Evolutionary conservation across 1,139 yeast genomes (phyloP), one percentile per base, ranked within the genome.

Genomic region (Torulaspora globosa): DNA sequence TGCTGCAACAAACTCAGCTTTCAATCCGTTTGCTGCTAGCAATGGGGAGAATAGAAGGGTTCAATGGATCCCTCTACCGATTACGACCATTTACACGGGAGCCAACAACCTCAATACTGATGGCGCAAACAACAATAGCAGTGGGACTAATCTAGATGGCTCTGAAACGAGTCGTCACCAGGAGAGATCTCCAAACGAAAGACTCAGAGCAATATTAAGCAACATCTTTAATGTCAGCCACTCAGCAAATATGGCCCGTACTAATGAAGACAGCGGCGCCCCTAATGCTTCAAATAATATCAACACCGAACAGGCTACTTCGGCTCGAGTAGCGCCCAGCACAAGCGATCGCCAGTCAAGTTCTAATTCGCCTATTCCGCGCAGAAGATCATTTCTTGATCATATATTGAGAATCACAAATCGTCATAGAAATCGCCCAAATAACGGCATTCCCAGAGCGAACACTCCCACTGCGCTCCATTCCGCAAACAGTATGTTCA

Each of bases 1-100:
- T 29, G 9, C 14, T 4, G 28, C 28, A 23, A 12, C 29, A 16
- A 41, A 29, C 14, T 24, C 19, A 26, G 31, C 21, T 21, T 21
- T 21, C 23, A 21, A 21, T 7, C 23, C 23, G 23, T 21, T 21
- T 21, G 23, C 9, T 21, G 23, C 23, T 21, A 7, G 9, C 23
- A 21, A 21, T 6, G 23, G 23, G 23, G 23, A 21, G 8, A 21
- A 21, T 5, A 47, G 46, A 30, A 50, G 55, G 35, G 46, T 50
- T 18, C 51, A 43, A 14, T 53, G 56, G 56, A 47, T 53, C 36
- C 55, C 54, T 5, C 39, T 53, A 6, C 56, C 56, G 19, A 41
- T 51, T 8, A 51, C 56, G 2, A 43, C 47, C 11, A 36, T 47
- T 12, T 47, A 44, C 12, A 31, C 39, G 41, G 35, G 36, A 15